Base-by-base conservation (phyloP, 2,329 filamentous ascomycete genomes). In the Alternaria panax region DNA sequence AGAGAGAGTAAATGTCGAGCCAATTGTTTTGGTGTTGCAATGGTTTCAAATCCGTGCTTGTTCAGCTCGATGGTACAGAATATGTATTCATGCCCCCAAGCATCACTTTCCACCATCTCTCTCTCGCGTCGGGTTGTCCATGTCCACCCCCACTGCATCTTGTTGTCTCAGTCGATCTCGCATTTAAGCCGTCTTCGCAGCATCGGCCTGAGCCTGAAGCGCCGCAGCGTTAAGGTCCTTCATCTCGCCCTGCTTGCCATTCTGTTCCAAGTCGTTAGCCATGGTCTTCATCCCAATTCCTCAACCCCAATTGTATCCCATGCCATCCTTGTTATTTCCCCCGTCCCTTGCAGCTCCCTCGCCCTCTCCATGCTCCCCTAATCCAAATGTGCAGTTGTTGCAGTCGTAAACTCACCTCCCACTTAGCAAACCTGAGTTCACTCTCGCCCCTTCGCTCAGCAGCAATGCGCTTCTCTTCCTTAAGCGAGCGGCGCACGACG, bases 401-500 rank as follows among this genome's bases (percentile, higher is more conserved):
- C 32, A 36, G 16, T 36, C 8, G 7, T 8, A 20, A 87, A 87
- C 92, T 87, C 83, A 99, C 95, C 88, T 92, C 86, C 95, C 95
- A 99, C 87, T 94, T 96, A 71, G 92, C 86, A 77, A 97, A 96
- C 82, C 89, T 89, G 74, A 99, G 83, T 56, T 98, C 94, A 83
- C 90, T 90, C 82, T 93, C 88, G 78, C 93, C 93, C 80, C 95
- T 89, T 79, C 92, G 90, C 88, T 98, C 95, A 68, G 93, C 93
- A 71, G 80, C 80, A 70, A 97, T 81, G 84, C 95, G 89, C 85
- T 93, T 90, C 59, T 95, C 92, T 78, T 99, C 95, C 87, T 98
- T 97, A 81, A 99, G 87, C 80, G 93, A 96, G 81, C 92, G 91
- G 85, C 96, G 95, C 81, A 99, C 92, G 79, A 92, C 91, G 82